Percentiles rank a stretch among this genome's conserved stretches.
Conservation (phyloP, 495 filamentous ascomycete genomes). For the Podospora didyma region DNA sequence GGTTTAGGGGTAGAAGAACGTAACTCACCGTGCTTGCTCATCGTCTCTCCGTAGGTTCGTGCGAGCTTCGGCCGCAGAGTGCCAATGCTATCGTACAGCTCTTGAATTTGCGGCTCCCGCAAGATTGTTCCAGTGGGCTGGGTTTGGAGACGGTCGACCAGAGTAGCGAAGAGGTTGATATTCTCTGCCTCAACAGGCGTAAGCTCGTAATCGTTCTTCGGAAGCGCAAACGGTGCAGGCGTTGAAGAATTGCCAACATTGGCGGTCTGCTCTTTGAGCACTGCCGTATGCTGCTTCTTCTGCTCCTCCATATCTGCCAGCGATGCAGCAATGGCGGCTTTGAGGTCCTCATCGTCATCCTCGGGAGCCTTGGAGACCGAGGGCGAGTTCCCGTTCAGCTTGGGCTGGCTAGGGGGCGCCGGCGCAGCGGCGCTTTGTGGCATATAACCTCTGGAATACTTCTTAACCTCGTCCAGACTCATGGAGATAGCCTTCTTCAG, state of each 20-base stretch:
- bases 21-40: constrained; percentile 90
- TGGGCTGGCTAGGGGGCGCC: constrained; percentile 23
- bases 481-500: constrained; percentile 88
- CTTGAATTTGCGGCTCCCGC: constrained; percentile 94
- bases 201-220: constrained; percentile 91
- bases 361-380: constrained; percentile 50
- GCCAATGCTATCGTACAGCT: constrained; percentile 95
- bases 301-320: constrained; percentile 97
- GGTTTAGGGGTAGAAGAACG: constrained; percentile 24
- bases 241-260: constrained; percentile 32
- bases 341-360: constrained; percentile 88
- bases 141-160: constrained; percentile 91
- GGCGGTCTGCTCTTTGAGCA: constrained; percentile 67
- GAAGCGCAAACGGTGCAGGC: constrained; percentile 47
- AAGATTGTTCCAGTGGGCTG: constrained; percentile 94
- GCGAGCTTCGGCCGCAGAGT: constrained; percentile 88
- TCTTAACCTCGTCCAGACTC: constrained; percentile 90
- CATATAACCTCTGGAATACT: constrained; percentile 45
- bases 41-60: constrained; percentile 94
- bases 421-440: constrained; percentile 34
- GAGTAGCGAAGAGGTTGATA: constrained; percentile 90
- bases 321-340: constrained; percentile 95
- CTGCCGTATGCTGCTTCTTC: constrained; percentile 81
- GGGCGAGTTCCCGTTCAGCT: constrained; percentile 36
- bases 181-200: constrained; percentile 93